A percentile compares a stretch with the other conserved stretches of the same genome.
phyloP scores from a whole-genome alignment of 108 stramenopile species.

The Craspedostauros australis region DNA sequence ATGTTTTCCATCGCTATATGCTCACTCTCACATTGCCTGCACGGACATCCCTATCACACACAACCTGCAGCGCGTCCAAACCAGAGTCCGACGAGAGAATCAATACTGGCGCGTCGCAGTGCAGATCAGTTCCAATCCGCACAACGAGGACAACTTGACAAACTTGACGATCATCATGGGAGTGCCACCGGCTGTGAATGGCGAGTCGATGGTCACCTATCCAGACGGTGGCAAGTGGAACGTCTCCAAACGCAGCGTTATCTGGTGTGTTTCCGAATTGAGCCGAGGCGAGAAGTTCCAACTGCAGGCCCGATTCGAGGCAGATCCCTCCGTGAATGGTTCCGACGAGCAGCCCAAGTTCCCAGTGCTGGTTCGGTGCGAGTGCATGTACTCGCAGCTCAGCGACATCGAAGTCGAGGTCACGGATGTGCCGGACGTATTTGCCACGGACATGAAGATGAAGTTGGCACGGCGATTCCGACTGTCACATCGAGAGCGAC shows the following conservation, averaged over 20 bases:
- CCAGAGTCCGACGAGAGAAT: conserved; percentile 53
- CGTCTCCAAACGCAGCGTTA: conserved; percentile 65
- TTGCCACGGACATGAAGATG: conserved; percentile 57
- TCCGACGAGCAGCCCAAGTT: conserved; percentile 56
- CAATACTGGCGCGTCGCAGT: conserved; percentile 67
- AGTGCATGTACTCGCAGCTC: conserved; percentile 73
- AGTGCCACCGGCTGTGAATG: conserved; percentile 51
- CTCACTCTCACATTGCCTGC: too few relatives aligned
- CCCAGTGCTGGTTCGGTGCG: conserved; percentile 73
- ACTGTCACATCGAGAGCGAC: conserved; percentile 61
- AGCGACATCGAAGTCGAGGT: conserved; percentile 74
- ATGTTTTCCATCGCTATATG: background rate
- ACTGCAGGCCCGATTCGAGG: conserved; percentile 69
- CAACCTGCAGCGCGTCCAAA: conserved; percentile 80
- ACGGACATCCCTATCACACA: too few relatives aligned
- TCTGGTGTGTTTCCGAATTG: conserved; percentile 80
- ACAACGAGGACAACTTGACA: conserved; percentile 69
- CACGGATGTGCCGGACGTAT: conserved; percentile 40
- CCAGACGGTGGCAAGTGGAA: conserved; percentile 85
- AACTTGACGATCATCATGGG: conserved; percentile 83
- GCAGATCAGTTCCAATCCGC: conserved; percentile 84
- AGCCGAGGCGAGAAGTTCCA: conserved; percentile 86
- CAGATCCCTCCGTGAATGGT: conserved; percentile 25
- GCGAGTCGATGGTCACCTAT: conserved; percentile 65
- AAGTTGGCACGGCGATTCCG: conserved; percentile 75